Conservation (phyloP, 2,329 filamentous ascomycete species). For the Graphium sp. region DNA sequence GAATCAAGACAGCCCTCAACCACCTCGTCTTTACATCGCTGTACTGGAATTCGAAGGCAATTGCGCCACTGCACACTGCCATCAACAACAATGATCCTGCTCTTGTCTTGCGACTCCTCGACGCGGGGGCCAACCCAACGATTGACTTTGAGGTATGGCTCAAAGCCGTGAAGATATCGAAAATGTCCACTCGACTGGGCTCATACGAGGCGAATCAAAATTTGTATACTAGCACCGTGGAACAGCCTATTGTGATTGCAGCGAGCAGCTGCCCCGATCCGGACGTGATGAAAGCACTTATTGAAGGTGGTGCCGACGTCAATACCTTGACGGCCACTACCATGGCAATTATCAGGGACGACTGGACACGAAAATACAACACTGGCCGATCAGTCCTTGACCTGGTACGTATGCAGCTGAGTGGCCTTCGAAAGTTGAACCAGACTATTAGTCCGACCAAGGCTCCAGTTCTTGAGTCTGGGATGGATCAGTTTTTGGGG, state of each 20-base stretch:
- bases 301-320: conserved; percentile 48
- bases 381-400: conserved; percentile 40
- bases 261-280: conserved; percentile 25
- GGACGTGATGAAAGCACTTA: conserved; percentile 35
- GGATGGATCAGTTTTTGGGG: conserved; percentile 34
- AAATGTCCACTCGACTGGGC: conserved; percentile 11
- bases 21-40: conserved; percentile 31
- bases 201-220: conserved; percentile 29
- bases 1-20: conserved; percentile 47
- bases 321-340: conserved; percentile 34
- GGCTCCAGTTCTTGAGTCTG: conserved; percentile 13
- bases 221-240: conserved; percentile 25
- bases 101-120: conserved; percentile 42
- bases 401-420: conserved; percentile 33
- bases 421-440: conserved; percentile 27
- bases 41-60: conserved; percentile 16
- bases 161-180: conserved; percentile 31
- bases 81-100: conserved; percentile 32
- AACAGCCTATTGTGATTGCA: conserved; percentile 54
- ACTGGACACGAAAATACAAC: conserved; percentile 14
- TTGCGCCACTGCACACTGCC: conserved; percentile 40
- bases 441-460: conserved; percentile 9
- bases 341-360: conserved; percentile 15
- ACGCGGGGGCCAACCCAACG: conserved; percentile 39
- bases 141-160: conserved; percentile 50